Percentiles rank a stretch among this genome's conserved stretches.
phyloP scores from a whole-genome alignment of 2,329 filamentous ascomycete species.

The Xenosphaeropsis pyriputrescens region DNA sequence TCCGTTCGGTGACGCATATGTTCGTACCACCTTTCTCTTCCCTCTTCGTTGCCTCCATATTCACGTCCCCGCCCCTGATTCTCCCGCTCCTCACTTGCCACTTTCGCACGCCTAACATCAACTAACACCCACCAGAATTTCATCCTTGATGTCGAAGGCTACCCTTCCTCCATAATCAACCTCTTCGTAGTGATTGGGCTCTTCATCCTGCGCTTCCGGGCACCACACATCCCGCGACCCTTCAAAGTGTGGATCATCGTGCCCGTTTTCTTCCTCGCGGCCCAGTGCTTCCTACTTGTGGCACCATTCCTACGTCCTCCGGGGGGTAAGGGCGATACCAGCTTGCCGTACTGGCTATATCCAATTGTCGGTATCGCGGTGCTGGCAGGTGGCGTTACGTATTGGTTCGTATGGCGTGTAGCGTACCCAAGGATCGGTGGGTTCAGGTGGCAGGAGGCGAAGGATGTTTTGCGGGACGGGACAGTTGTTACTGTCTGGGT shows the following conservation, averaged over 20 bases:
- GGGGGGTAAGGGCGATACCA: conserved; percentile 25
- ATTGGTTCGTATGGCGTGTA: too few species aligned
- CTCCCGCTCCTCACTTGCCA: too few species aligned
- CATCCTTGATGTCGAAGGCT: conserved; percentile 19
- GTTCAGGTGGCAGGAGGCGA: too few species aligned
- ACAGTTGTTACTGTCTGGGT: too few species aligned
- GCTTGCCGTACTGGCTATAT: conserved; percentile 37
- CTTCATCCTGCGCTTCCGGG: conserved; percentile 36
- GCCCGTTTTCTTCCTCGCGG: conserved; percentile 13
- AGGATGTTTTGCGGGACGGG: too few species aligned
- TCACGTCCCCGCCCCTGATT: too few species aligned
- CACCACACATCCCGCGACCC: conserved; percentile 25
- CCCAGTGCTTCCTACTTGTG: conserved; percentile 16
- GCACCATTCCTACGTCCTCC: conserved; percentile 21
- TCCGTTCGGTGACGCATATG: conserved; percentile 23
- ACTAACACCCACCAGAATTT: conserved; percentile 5
- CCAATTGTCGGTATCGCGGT: conserved; percentile 35
- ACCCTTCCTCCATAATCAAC: conserved; percentile 27
- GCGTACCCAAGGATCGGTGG: too few species aligned
- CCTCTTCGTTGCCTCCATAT: too few species aligned
- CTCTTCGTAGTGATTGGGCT: conserved; percentile 15
- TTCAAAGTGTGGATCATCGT: conserved; percentile 16
- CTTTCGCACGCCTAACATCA: too few species aligned
- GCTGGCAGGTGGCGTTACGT: conserved; percentile 15
- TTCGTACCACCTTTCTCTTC: neutral